phyloP scores from a whole-genome alignment of 2,329 filamentous ascomycete genomes.

The Stagonosporopsis cucurbitacearum region DNA sequence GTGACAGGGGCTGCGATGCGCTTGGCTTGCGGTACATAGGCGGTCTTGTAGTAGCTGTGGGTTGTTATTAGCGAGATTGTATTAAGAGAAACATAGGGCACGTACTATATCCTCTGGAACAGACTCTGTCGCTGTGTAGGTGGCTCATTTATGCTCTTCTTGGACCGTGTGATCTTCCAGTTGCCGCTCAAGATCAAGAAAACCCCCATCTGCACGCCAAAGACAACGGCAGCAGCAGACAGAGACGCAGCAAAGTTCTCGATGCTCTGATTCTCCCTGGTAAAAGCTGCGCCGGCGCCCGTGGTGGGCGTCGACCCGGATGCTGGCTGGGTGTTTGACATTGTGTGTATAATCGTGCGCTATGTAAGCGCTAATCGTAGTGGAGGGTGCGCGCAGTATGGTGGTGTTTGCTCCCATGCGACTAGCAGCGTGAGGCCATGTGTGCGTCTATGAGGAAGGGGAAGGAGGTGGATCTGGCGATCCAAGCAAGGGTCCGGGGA shows the following conservation, averaged over 20 bases:
- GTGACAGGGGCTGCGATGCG: conserved; percentile 45
- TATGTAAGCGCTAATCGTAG: conserved; percentile 8
- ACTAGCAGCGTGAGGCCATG: conserved; percentile 13
- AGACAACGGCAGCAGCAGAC: conserved; percentile 45
- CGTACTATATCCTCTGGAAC: conserved; percentile 49
- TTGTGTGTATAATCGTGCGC: neutral
- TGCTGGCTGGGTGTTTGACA: conserved; percentile 5
- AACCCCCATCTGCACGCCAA: conserved; percentile 42
- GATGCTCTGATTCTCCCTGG: conserved; percentile 41
- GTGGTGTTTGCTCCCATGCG: conserved; percentile 1
- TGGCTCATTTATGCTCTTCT: conserved; percentile 23
- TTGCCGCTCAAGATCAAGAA: conserved; percentile 49
- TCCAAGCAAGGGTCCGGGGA: conserved; percentile 4
- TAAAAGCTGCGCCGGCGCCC: neutral
- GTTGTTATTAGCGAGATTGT: conserved; percentile 20
- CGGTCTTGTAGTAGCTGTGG: conserved; percentile 47
- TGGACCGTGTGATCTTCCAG: conserved; percentile 42
- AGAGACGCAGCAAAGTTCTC: conserved; percentile 48
- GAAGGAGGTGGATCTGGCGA: neutral
- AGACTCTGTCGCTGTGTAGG: conserved; percentile 41
- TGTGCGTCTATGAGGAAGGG: neutral
- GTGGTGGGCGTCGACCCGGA: neutral
- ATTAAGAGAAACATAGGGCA: neutral
- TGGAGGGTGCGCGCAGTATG: conserved; percentile 7
- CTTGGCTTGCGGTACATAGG: conserved; percentile 46